Evolutionary conservation across 345 rosid species (phyloP).

Genomic region (Aquilaria yunnanensis): DNA sequence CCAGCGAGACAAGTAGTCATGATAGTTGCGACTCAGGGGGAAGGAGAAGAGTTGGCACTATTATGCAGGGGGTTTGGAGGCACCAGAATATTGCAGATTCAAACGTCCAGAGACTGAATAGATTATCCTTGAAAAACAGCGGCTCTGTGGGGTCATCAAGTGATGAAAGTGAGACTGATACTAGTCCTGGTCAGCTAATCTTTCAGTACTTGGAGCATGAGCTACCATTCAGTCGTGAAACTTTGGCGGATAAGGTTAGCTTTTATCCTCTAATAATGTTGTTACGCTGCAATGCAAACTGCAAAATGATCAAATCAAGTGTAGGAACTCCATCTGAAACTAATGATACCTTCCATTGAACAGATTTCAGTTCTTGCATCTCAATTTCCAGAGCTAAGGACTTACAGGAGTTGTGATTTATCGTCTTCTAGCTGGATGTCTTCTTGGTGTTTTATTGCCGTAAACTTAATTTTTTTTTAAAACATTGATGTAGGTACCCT

Average conservation of each 20-base stretch:
- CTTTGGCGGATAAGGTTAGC: conserved; percentile 71
- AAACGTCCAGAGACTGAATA: conserved; percentile 36
- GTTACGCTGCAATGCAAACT: neutral
- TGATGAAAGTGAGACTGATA: conserved; percentile 57
- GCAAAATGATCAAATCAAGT: neutral
- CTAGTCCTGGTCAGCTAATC: conserved; percentile 39
- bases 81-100: conserved; percentile 24
- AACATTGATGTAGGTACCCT: conserved; percentile 50
- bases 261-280: neutral
- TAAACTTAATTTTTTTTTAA: too few relatives aligned
- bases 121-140: conserved; percentile 41
- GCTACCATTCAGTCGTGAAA: conserved; percentile 77
- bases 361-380: conserved; percentile 78
- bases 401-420: conserved; percentile 77
- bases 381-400: conserved; percentile 61
- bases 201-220: conserved; percentile 78
- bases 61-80: conserved; percentile 23
- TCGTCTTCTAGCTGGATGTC: conserved; percentile 87
- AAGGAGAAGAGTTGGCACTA: conserved; percentile 33
- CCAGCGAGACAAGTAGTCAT: conserved; percentile 62
- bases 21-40: conserved; percentile 47
- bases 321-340: neutral
- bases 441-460: neutral
- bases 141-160: conserved; percentile 46
- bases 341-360: conserved; percentile 4